Base-by-base conservation (phyloP, 768 basidiomycete species). In the Boletus sensibilis region DNA sequence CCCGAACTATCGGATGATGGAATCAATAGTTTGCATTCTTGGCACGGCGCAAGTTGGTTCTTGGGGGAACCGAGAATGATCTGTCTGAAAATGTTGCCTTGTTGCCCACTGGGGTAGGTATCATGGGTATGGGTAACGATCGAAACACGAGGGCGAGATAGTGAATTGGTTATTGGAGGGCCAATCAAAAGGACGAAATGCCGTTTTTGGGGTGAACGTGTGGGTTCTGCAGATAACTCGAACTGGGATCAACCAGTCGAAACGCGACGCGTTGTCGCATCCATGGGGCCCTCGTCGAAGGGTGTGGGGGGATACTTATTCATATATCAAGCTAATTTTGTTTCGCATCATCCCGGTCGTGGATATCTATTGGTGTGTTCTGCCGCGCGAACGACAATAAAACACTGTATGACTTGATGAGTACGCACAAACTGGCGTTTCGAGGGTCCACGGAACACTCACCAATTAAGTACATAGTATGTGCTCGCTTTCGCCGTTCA, bases 111-210 rank as follows among this genome's bases (percentile, higher is more conserved):
- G n/a, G n/a, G 37, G 37, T 31, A 34, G 33, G 46, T 52, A 44
- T 59, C 40, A 27, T 46, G 40, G 16, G 52, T 14, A 50, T 44
- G 52, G 39, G 40, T 27, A 62, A 31, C 38, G 14, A 62, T 50
- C 60, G 35, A 31, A 46, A 53, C 50, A 55, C 14, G 51, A 58
- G 53, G 56, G 27, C 27, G 35, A 63, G 60, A 55, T 55, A 59
- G 47, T 4, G 29, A 55, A 60, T 56, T 55, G 40, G 46, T 43
- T 58, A 53, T 54, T 38, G 41, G 20, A 39, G 20, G 37, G 20
- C 38, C 37, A 40, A 52, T 57, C 57, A 52, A 31, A 49, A 10
- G 25, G 3, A 11, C 18, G 39, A 10, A 16, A 16, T n/a, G 2
- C 29, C 25, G 18, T 18, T 18, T 48, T 35, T 10, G 13, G 50